Percentiles rank a stretch among this genome's conserved stretches.
Evolutionary conservation across 305 asterid species (phyloP).

Genomic region (Fraxinus dipetala): DNA sequence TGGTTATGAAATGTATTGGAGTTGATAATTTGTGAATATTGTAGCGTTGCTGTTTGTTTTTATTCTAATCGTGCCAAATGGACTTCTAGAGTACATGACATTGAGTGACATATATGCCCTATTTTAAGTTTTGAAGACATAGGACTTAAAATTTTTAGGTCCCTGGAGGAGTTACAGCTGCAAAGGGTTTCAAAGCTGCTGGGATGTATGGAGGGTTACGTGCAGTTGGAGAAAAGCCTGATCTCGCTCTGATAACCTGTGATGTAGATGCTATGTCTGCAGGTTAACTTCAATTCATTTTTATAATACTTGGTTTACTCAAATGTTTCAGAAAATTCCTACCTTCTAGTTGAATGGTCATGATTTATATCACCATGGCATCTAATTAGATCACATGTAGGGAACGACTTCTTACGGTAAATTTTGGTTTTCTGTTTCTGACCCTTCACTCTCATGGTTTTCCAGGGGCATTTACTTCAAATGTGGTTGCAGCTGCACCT

Average conservation of each 20-base stretch:
- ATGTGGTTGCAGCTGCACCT: constrained; percentile 97
- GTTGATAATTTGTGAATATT: background rate
- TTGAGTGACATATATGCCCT: background rate
- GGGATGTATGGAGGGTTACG: constrained; percentile 96
- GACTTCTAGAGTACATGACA: background rate
- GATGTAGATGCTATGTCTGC: constrained; percentile 89
- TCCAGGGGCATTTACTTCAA: constrained; percentile 81
- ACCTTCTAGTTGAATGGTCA: constrained; percentile 4
- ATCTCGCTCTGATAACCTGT: constrained; percentile 85
- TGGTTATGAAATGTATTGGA: background rate
- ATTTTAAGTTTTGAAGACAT: constrained; percentile 17
- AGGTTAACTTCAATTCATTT: constrained; percentile 38
- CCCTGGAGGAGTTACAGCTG: constrained; percentile 94
- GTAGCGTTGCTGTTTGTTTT: background rate
- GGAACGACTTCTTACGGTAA: background rate
- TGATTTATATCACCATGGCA: background rate
- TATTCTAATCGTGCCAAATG: background rate
- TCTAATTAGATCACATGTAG: background rate
- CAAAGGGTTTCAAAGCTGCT: constrained; percentile 93
- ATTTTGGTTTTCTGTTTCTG: constrained; percentile 3
- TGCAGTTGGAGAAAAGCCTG: constrained; percentile 96
- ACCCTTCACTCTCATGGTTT: constrained; percentile 16
- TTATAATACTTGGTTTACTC: background rate
- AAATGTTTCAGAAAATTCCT: constrained; percentile 8
- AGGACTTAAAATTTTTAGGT: constrained; percentile 47